These are phyloP conservation scores for Chimonanthus salicifolius DNA, from an alignment of 164 flowering plant species.

Conservation along the genomic window DNA sequence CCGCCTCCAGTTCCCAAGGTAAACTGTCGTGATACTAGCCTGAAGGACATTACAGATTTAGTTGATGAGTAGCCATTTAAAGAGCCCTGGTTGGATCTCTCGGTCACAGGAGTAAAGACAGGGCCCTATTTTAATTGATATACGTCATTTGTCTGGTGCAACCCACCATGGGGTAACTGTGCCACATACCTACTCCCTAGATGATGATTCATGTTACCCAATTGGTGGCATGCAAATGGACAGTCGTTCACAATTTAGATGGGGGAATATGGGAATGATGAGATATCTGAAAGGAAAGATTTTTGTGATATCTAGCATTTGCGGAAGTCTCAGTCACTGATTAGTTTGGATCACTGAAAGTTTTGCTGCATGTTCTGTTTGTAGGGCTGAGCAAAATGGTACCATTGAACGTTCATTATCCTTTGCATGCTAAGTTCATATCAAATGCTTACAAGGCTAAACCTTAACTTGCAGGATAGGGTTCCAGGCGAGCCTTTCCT, in stretches of 20 bases:
- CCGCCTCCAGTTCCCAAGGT: slow-evolving; percentile 93
- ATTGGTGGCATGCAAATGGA: not conserved
- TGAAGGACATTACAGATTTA: not conserved
- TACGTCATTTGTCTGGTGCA: not conserved
- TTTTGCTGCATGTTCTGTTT: not conserved
- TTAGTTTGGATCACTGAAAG: not conserved
- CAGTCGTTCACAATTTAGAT: not conserved
- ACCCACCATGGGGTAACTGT: not conserved
- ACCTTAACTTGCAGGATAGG: slow-evolving; percentile 48
- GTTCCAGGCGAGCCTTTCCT: slow-evolving; percentile 79
- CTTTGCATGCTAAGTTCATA: not conserved
- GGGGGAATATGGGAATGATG: not conserved
- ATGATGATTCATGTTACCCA: not conserved
- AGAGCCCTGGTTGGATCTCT: not conserved
- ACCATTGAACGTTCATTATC: not conserved
- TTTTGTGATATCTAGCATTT: not conserved
- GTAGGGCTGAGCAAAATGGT: not conserved
- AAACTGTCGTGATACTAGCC: slow-evolving; percentile 10
- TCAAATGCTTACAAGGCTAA: not conserved
- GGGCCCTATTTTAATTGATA: not conserved
- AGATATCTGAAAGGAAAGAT: not conserved
- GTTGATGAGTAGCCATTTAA: not conserved
- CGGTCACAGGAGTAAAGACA: not conserved
- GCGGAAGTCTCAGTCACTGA: not conserved
- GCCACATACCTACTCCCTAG: not conserved